Conservation (phyloP, 148 eudicot species). For the Rhododendron molle region DNA sequence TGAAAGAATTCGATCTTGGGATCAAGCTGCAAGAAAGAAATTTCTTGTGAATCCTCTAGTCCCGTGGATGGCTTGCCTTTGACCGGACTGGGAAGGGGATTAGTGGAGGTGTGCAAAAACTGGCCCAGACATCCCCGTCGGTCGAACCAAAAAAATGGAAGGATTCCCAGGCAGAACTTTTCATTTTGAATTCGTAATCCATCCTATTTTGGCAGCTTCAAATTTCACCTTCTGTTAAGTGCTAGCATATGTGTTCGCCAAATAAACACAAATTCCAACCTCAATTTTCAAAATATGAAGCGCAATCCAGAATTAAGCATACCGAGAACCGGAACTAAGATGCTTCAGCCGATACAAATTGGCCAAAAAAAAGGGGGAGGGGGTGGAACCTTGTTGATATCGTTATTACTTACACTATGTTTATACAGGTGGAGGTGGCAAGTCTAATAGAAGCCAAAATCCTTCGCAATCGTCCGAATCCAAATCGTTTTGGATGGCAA, state of each 20-base stretch:
- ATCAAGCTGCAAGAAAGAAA: no score
- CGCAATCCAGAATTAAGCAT: neutral
- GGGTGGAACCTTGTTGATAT: neutral
- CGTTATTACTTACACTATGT: neutral
- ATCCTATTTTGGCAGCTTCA: neutral
- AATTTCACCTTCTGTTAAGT: neutral
- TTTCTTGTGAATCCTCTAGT: neutral
- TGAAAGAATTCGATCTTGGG: no score
- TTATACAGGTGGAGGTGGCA: conserved; percentile 93
- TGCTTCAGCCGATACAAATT: neutral
- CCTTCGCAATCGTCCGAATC: conserved; percentile 92
- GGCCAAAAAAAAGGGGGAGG: neutral
- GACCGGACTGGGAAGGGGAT: neutral
- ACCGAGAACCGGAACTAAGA: neutral
- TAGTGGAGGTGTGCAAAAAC: neutral
- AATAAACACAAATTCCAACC: neutral
- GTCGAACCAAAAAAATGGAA: neutral
- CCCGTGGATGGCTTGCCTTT: neutral
- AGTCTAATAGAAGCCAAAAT: conserved; percentile 88
- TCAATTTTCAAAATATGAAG: neutral
- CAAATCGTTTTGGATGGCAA: conserved; percentile 82
- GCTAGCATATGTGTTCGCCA: neutral
- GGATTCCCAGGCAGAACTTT: neutral
- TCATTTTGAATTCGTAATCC: neutral
- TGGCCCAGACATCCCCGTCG: no score